These are phyloP conservation scores for Mortierella sp. DNA, from an alignment of 371 early-diverging fungal genomes.

Conservation along the genomic window DNA sequence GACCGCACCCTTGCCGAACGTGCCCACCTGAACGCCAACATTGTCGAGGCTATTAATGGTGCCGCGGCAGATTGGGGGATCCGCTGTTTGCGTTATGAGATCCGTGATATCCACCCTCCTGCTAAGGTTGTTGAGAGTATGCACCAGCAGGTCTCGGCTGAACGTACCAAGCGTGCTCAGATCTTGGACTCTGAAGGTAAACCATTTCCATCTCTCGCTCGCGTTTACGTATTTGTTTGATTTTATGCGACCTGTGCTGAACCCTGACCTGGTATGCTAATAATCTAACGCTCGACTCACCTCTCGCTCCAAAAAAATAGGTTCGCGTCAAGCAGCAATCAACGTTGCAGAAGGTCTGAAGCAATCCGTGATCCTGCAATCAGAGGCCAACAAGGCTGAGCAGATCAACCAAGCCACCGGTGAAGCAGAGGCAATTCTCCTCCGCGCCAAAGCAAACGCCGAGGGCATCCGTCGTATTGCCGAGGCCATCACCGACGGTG, in stretches of 20 bases:
- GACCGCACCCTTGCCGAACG: constrained; percentile 97
- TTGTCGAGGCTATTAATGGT: constrained; percentile 95
- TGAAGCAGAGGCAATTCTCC: constrained; percentile 92
- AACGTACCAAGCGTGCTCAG: constrained; percentile 96
- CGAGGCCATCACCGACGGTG: constrained; percentile 73
- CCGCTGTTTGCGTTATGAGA: constrained; percentile 93
- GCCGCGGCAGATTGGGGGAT: constrained; percentile 98
- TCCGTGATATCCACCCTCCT: constrained; percentile 97
- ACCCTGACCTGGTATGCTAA: not conserved
- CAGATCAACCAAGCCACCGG: constrained; percentile 92
- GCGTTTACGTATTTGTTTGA: not conserved
- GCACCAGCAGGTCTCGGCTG: constrained; percentile 98
- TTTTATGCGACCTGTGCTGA: no score
- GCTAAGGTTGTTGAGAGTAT: constrained; percentile 95
- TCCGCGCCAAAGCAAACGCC: constrained; percentile 90
- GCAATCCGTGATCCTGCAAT: constrained; percentile 93
- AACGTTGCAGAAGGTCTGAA: constrained; percentile 98
- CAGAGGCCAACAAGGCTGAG: constrained; percentile 93
- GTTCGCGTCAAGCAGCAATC: constrained; percentile 94
- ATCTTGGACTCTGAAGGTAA: constrained; percentile 93
- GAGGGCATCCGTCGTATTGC: constrained; percentile 87
- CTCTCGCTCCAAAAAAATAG: constrained; percentile 1
- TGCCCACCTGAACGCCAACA: constrained; percentile 91
- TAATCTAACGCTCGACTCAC: not conserved
- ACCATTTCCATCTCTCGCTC: not conserved